phyloP scores from a whole-genome alignment of 2,329 filamentous ascomycete genomes.

The Aureobasidium sp. region DNA sequence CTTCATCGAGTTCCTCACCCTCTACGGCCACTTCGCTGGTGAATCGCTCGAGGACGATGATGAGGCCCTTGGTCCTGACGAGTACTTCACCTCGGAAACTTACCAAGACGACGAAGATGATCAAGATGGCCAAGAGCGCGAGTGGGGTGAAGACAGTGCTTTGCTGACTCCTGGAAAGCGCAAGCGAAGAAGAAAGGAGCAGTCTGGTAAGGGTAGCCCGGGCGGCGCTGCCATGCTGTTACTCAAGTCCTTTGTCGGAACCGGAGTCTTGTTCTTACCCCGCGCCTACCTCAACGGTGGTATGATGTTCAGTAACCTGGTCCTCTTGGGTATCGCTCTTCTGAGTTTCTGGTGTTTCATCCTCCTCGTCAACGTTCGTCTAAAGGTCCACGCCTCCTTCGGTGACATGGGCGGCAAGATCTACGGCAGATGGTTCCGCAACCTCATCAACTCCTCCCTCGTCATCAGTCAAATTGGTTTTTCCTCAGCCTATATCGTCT shows the following conservation, averaged over 20 bases:
- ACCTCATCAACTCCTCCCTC: conserved; percentile 88
- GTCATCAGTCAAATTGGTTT: conserved; percentile 97
- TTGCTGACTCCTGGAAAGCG: conserved; percentile 75
- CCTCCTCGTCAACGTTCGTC: conserved; percentile 85
- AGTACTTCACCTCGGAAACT: conserved; percentile 88
- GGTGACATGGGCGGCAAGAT: conserved; percentile 95
- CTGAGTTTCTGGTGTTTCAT: conserved; percentile 99
- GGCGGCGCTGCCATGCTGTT: conserved; percentile 85
- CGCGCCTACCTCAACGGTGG: conserved; percentile 96
- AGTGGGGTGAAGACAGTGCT: conserved; percentile 89
- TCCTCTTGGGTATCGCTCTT: conserved; percentile 85
- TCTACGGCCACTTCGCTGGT: conserved; percentile 98
- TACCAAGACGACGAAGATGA: conserved; percentile 59
- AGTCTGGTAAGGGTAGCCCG: conserved; percentile 80
- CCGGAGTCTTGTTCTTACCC: conserved; percentile 92
- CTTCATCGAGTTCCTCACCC: conserved; percentile 94
- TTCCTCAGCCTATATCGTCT: conserved; percentile 95
- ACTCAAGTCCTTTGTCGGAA: conserved; percentile 98
- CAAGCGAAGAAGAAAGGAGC: conserved; percentile 79
- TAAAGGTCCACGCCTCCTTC: conserved; percentile 93
- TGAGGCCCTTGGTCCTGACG: conserved; percentile 85
- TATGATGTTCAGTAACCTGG: conserved; percentile 95
- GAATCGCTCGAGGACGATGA: conserved; percentile 98
- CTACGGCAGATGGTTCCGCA: conserved; percentile 92
- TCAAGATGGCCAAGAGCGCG: conserved; percentile 64